Conservation (phyloP, 108 stramenopile genomes). For the Thalassiosira profunda region DNA sequence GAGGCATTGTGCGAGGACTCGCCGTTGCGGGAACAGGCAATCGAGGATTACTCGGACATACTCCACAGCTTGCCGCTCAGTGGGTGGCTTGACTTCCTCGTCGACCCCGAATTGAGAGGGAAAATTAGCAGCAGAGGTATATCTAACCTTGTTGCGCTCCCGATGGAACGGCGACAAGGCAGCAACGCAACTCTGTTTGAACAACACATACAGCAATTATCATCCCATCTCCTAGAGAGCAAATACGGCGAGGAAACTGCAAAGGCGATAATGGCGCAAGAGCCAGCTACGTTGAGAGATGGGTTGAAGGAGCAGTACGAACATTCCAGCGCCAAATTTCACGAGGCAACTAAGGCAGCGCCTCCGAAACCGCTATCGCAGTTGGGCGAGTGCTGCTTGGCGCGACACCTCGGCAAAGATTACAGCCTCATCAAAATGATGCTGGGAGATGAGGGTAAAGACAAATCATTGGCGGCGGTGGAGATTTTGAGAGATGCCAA, state of each 20-base stretch:
- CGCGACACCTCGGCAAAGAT: conserved; percentile 9
- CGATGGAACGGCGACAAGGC: background rate
- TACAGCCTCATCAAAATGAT: conserved; percentile 26
- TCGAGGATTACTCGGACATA: background rate
- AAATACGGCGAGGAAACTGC: background rate
- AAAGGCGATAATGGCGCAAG: background rate
- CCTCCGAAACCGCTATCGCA: background rate
- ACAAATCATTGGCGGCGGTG: background rate
- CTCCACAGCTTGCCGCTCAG: conserved; percentile 6
- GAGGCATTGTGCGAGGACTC: conserved; percentile 25
- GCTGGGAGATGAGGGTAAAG: conserved; percentile 1
- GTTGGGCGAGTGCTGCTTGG: conserved; percentile 25
- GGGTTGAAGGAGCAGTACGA: background rate
- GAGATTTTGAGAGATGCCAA: conserved; percentile 9
- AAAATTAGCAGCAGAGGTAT: background rate
- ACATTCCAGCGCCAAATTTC: background rate
- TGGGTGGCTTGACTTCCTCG: conserved; percentile 25
- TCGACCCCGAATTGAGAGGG: background rate
- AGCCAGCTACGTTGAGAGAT: background rate
- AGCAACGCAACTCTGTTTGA: conserved; percentile 6
- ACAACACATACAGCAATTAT: background rate
- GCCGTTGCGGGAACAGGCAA: background rate
- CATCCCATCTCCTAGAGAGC: background rate
- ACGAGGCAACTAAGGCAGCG: conserved; percentile 1
- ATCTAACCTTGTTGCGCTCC: conserved; percentile 13